These are phyloP conservation scores for Colletotrichum shisoi DNA, from an alignment of 2,329 filamentous ascomycete species.

Conservation along the genomic window DNA sequence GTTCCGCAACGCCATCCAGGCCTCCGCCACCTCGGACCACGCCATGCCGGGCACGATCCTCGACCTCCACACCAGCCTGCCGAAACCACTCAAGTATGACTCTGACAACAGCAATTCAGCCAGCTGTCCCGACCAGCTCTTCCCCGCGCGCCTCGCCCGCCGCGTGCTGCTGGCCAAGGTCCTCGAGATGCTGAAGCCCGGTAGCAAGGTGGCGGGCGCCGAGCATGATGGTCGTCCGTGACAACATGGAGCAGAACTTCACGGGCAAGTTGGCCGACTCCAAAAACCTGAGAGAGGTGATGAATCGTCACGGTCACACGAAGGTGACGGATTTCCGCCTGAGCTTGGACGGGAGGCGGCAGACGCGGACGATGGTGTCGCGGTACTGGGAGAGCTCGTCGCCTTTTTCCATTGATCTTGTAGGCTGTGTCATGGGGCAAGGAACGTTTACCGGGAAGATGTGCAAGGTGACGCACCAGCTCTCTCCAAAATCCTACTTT, in stretches of 20 bases:
- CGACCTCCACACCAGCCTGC: slow-evolving; percentile 53
- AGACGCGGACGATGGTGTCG: slow-evolving; percentile 53
- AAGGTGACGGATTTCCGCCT: slow-evolving; percentile 29
- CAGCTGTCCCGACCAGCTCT: slow-evolving; percentile 31
- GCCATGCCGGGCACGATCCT: slow-evolving; percentile 70
- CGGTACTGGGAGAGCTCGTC: slow-evolving; percentile 53
- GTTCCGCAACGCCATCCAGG: slow-evolving; percentile 63
- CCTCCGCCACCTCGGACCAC: slow-evolving; percentile 52
- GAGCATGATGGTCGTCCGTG: slow-evolving; percentile 21
- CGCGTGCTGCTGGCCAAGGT: slow-evolving; percentile 29
- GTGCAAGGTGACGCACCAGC: slow-evolving; percentile 63
- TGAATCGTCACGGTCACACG: slow-evolving; percentile 24
- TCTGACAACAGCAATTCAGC: background rate
- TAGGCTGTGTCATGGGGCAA: slow-evolving; percentile 54
- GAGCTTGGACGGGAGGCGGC: slow-evolving; percentile 43
- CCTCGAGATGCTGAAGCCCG: slow-evolving; percentile 16
- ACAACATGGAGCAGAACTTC: slow-evolving; percentile 33
- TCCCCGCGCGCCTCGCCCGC: slow-evolving; percentile 31
- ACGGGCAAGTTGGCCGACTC: slow-evolving; percentile 35
- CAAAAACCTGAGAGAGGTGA: slow-evolving; percentile 25
- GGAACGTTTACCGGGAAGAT: slow-evolving; percentile 51
- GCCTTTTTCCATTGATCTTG: slow-evolving; percentile 51
- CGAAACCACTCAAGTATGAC: slow-evolving; percentile 6
- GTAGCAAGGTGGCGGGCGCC: background rate
- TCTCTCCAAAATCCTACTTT: slow-evolving; percentile 68